Evolutionary conservation across 1,284 basidiomycete genomes (phyloP).

Genomic region (Moesziomyces parantarcticus): DNA sequence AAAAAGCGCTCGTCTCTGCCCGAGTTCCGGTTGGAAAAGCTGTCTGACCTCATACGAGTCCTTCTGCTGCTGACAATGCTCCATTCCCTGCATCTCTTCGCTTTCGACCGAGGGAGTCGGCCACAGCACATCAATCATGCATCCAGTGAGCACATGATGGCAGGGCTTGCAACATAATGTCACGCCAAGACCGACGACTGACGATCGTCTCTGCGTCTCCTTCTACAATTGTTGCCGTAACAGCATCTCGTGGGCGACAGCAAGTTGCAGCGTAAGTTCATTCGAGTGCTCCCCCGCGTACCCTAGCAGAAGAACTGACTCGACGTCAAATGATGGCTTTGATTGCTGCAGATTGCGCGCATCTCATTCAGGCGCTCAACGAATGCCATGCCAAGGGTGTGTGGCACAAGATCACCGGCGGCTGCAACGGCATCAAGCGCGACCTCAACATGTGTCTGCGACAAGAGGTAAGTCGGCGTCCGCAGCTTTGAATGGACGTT

Average conservation of each 20-base stretch:
- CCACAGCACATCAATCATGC: conserved; percentile 15
- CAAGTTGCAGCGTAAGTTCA: conserved; percentile 44
- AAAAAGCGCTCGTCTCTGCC: background rate
- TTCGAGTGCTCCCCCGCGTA: background rate
- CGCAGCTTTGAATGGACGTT: too few relatives aligned
- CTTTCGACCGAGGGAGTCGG: too few relatives aligned
- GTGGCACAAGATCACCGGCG: conserved; percentile 50
- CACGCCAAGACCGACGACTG: background rate
- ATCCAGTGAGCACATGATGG: conserved; percentile 14
- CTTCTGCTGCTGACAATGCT: conserved; percentile 7
- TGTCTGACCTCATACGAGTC: conserved; percentile 36
- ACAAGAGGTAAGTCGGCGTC: conserved; percentile 38
- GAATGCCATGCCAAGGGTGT: conserved; percentile 51
- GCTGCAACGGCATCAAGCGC: conserved; percentile 56
- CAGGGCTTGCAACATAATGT: background rate
- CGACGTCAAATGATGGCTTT: too few relatives aligned
- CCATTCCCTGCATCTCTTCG: background rate
- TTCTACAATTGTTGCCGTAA: background rate
- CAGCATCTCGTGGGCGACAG: conserved; percentile 51
- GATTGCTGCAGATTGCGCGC: conserved; percentile 41
- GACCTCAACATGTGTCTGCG: conserved; percentile 57
- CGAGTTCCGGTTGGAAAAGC: conserved; percentile 23
- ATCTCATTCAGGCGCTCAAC: conserved; percentile 48
- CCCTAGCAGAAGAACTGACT: background rate
- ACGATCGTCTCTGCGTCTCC: background rate